A percentile compares a stretch with the other conserved stretches of the same genome.
These are phyloP conservation scores for Rhizopus microsporus DNA, from an alignment of 371 early-diverging fungal genomes.

Conservation along the genomic window DNA sequence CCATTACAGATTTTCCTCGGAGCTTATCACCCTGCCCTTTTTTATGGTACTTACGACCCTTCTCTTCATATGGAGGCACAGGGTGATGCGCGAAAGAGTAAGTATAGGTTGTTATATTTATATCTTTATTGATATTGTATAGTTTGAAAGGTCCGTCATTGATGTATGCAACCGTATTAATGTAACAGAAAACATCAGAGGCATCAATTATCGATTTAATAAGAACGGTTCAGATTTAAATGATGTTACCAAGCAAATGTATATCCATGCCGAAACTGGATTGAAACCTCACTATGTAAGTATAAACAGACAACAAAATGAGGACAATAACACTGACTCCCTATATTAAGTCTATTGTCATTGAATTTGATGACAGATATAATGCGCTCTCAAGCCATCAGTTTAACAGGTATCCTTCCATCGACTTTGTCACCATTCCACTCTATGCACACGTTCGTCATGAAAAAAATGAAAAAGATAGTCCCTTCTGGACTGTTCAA, in stretches of 20 bases:
- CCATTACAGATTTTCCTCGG: slow-evolving; percentile 8
- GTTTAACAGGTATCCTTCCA: slow-evolving; percentile 24
- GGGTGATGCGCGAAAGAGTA: slow-evolving; percentile 29
- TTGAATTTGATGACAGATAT: slow-evolving; percentile 40
- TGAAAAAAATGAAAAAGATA: slow-evolving; percentile 2
- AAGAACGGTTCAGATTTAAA: slow-evolving; percentile 26
- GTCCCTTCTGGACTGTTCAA: neutral
- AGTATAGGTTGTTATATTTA: slow-evolving; percentile 1
- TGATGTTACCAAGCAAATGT: slow-evolving; percentile 12
- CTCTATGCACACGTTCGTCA: slow-evolving; percentile 22
- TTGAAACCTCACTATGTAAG: slow-evolving; percentile 26
- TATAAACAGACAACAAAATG: neutral
- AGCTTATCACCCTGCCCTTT: slow-evolving; percentile 22
- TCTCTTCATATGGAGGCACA: slow-evolving; percentile 33
- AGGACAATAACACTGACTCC: neutral
- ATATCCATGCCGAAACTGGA: neutral
- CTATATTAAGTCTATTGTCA: slow-evolving; percentile 20
- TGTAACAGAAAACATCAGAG: slow-evolving; percentile 52
- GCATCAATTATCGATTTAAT: slow-evolving; percentile 42
- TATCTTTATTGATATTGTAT: slow-evolving; percentile 3
- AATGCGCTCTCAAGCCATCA: slow-evolving; percentile 24
- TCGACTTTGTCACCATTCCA: slow-evolving; percentile 33
- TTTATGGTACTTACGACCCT: slow-evolving; percentile 26
- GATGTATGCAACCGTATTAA: slow-evolving; percentile 41
- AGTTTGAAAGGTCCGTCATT: slow-evolving; percentile 43